Base-by-base conservation (phyloP, 148 eudicot genomes). In the Persicaria tinctoria region DNA sequence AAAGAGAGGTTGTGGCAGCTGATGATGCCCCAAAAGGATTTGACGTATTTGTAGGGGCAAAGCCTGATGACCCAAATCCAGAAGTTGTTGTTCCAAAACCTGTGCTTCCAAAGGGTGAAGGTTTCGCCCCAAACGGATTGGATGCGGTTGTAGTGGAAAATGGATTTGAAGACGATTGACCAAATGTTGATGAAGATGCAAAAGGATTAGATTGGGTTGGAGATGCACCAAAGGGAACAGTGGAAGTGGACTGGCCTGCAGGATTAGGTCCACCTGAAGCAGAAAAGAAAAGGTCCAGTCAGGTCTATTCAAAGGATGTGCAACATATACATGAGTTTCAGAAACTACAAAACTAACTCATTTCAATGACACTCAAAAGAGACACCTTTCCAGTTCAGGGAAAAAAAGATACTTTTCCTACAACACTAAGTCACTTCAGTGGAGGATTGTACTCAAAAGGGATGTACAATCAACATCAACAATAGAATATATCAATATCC, bases 181-280 rank as follows among this genome's bases (percentile, higher is more conserved):
- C 87, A 78, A 88, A 89, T 41, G 91, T 66, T 10, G 93, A 73
- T 10, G 97, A 81, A 2, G 89, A 68, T 17, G 86, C 75, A 68
- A 90, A 90, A 63, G 83, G 88, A 50, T 77, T 87, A 27, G 89
- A 32, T 69, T 79, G 89, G 1, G 82, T 50, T 59, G 80, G 74
- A 60, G 89, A 16, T 48, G 75, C 72, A 72, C 84, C 87, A 80
- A 91, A 89, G 76, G 84, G 82, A 76, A 41, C 23, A 44, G 80
- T 87, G 78, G 82, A 46, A 71, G 92, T 46, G 70, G 93, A 59
- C 88, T 89, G 97, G 55, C 82, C 87, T 57, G 89, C 90, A 80
- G 98, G 86, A 88, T 85, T 81, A 32, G 98, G 94, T 51, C 97
- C 98, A 74, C 98, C 98, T 93, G 82, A 56, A 70, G 9, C 47